phyloP scores from a whole-genome alignment of 1,284 basidiomycete species.

The Puccinia triticina region DNA sequence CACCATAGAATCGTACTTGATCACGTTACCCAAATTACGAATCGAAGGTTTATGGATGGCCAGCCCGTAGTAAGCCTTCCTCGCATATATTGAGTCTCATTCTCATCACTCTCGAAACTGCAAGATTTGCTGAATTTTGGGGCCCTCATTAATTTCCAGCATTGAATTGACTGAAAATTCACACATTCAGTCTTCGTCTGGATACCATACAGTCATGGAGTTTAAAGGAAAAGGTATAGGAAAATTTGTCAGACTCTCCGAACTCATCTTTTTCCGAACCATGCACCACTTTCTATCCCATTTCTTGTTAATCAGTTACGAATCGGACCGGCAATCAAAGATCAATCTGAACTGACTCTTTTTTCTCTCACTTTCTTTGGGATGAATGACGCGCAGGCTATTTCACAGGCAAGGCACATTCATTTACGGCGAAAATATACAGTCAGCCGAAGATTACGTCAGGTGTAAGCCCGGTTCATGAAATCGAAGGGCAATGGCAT shows the following conservation, averaged over 20 bases:
- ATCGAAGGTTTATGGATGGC: conserved; percentile 61
- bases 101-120: conserved; percentile 64
- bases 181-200: conserved; percentile 79
- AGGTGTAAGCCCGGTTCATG: conserved; percentile 62
- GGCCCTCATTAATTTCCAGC: conserved; percentile 61
- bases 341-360: conserved; percentile 68
- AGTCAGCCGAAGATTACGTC: conserved; percentile 61
- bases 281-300: too few species aligned
- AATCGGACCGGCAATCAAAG: background rate
- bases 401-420: conserved; percentile 88
- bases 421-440: conserved; percentile 79
- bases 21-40: conserved; percentile 72
- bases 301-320: too few species aligned
- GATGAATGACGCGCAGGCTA: conserved; percentile 64
- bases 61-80: conserved; percentile 69
- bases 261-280: conserved; percentile 19
- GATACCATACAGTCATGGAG: conserved; percentile 68
- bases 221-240: conserved; percentile 60
- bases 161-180: conserved; percentile 85
- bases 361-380: background rate
- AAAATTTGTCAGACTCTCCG: background rate
- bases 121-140: conserved; percentile 15
- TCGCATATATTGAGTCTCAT: conserved; percentile 56
- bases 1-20: conserved; percentile 74
- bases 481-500: conserved; percentile 88